phyloP scores from a whole-genome alignment of 139 green algal species.

The Coelastrella sp. region DNA sequence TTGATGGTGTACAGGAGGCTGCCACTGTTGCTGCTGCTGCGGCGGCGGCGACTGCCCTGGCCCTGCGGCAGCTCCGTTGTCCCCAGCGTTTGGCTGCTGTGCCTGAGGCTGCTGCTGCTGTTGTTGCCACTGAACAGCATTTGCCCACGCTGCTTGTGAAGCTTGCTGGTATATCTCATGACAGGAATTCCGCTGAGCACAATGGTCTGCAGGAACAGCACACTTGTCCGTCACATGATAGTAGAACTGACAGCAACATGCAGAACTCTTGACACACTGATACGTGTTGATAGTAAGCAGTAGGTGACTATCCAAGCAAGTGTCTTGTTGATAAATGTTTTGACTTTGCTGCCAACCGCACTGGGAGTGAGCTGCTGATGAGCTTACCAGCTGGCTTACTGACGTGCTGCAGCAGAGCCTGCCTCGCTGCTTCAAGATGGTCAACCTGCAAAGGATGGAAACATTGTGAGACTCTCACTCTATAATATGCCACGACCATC shows the following conservation, averaged over 20 bases:
- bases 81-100: not conserved
- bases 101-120: not conserved
- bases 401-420: conserved; percentile 52
- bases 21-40: conserved; percentile 1
- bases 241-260: too few relatives aligned
- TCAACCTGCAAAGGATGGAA: conserved; percentile 61
- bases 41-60: not conserved
- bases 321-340: not conserved
- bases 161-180: conserved; percentile 39
- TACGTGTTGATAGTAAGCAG: not conserved
- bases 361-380: too few relatives aligned
- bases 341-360: not conserved
- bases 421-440: conserved; percentile 60
- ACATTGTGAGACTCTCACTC: not conserved
- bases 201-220: conserved; percentile 23
- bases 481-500: too few relatives aligned
- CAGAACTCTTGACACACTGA: too few relatives aligned
- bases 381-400: conserved; percentile 59
- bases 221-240: too few relatives aligned
- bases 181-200: not conserved
- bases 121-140: not conserved
- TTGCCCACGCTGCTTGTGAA: conserved; percentile 38
- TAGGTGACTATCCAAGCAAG: not conserved
- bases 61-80: not conserved
- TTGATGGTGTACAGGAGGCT: not conserved